These are phyloP conservation scores for Xylaria longipes DNA, from an alignment of 495 filamentous ascomycete genomes.

Conservation along the genomic window DNA sequence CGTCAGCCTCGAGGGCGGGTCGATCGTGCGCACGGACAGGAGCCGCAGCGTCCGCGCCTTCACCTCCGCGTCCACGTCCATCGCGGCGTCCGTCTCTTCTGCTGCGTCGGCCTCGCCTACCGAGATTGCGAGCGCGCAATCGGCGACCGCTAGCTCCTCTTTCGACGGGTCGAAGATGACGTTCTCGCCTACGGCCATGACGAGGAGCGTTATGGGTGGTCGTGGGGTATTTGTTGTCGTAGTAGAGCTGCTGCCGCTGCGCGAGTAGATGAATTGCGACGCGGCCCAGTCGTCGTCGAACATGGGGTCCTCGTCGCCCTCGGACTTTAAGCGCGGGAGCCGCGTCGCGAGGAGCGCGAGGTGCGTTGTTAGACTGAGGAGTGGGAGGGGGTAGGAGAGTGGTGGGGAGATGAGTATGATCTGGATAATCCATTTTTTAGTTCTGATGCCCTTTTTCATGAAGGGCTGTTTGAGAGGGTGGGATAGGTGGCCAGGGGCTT, in stretches of 20 bases:
- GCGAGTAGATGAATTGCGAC: slow-evolving; percentile 75
- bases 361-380: slow-evolving; percentile 91
- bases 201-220: slow-evolving; percentile 87
- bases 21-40: slow-evolving; percentile 74
- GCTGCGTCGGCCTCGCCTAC: slow-evolving; percentile 49
- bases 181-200: slow-evolving; percentile 83
- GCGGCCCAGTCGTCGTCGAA: slow-evolving; percentile 98
- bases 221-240: slow-evolving; percentile 35
- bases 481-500: no score
- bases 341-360: slow-evolving; percentile 91
- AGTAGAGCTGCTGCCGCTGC: slow-evolving; percentile 21
- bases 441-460: background rate
- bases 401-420: slow-evolving; percentile 93
- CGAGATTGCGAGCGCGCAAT: slow-evolving; percentile 82
- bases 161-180: slow-evolving; percentile 91
- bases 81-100: slow-evolving; percentile 18
- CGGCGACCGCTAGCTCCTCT: slow-evolving; percentile 92
- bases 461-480: background rate
- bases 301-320: slow-evolving; percentile 90
- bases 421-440: slow-evolving; percentile 49
- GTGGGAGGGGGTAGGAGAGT: slow-evolving; percentile 87
- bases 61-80: slow-evolving; percentile 38
- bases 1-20: slow-evolving; percentile 62
- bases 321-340: slow-evolving; percentile 81
- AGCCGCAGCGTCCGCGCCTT: slow-evolving; percentile 43